Base-by-base conservation (phyloP, 495 filamentous ascomycete genomes). In the Daldinia grandis region DNA sequence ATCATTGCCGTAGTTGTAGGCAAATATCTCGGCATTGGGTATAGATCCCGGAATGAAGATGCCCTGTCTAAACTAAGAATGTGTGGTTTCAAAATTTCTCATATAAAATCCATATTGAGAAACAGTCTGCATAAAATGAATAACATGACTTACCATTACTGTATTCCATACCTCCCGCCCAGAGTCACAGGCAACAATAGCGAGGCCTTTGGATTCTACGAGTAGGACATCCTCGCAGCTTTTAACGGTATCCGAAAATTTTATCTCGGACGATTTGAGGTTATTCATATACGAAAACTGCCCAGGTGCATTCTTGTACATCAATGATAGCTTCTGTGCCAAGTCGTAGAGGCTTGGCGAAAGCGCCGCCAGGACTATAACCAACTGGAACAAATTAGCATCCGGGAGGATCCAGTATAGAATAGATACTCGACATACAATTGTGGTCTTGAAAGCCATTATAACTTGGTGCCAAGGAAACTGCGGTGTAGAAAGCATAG, bases 201-300 rank as follows among this genome's bases (percentile, higher is more conserved):
- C 81, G 0, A 81, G 12, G 9, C 74, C 79, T 24, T 71, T 61
- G 2, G 73, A 76, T 50, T 78, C 78, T 19, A 78, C 71, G 24
- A 85, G 49, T 12, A 83, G 25, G 1, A 62, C 80, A 79, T 85
- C 82, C 62, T 85, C 83, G 55, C 83, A 85, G 71, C 79, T 84
- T 33, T 80, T 78, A 42, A 84, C 62, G n/a, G 66, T 66, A 31
- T 83, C 72, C 27, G 66, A 38, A 40, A 83, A 81, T 58, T 76
- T 76, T 58, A 82, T 38, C 28, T 74, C 64, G 17, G 68, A 69
- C 8, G 74, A 71, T 7, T 72, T 55, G 42, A 82, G 69, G 14
- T 58, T 58, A 44, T 81, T 76, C 55, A 79, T 28, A 8, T 63
- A 68, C 3, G 50, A 27, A 1, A 83, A 62, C n/a, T 62, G 59